Base-by-base conservation (phyloP, 2,329 filamentous ascomycete species). In the Grosmannia penicillata region DNA sequence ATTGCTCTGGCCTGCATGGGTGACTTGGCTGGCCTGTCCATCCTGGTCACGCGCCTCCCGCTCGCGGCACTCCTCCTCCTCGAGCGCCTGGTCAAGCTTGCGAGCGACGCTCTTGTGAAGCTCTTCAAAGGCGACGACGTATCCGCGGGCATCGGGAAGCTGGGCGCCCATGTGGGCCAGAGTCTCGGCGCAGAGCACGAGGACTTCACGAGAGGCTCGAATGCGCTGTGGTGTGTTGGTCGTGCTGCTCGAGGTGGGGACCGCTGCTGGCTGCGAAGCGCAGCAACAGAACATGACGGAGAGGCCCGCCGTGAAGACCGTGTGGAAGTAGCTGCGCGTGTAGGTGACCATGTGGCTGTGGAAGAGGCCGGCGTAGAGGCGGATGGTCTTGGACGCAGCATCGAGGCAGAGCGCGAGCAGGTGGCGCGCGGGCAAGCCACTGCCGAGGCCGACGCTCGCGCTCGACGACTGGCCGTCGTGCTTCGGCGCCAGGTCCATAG, bases 241-340 rank as follows among this genome's bases (percentile, higher is more conserved):
- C 11, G 21, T 17, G 22, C 14, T 24, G 21, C 13, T 15, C 13
- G 21, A 19, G 19, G 30, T 30, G 14, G 28, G 6, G 6, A 15
- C 14, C 28, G n/a, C 28, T 4, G 13, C 29, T 3, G 35, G 35
- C 21, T n/a, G 6, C 4, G 35, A 37, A 6, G 35, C 35, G 21
- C 35, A 37, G 35, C 35, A 37, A 27, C 35, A 37, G 21, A 37
- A 30, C 27, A 37, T 30, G 35, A 37, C 35, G 18, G 35, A 37
- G 10, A 37, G 35, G 19, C 35, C 35, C 9, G 37, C 36, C 11
- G 36, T 38, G 23, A 66, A 66, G 3, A 66, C 56, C 33, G 60
- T 57, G 36, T 67, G 63, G 21, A 67, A 66, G 42, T 67, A 67
- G 33, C 59, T 63, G n/a, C 62, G 50, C 0, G 63, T 65, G 38